Evolutionary conservation across 192 early-diverging fungal species (phyloP).

Genomic region (Linnemannia elongata): DNA sequence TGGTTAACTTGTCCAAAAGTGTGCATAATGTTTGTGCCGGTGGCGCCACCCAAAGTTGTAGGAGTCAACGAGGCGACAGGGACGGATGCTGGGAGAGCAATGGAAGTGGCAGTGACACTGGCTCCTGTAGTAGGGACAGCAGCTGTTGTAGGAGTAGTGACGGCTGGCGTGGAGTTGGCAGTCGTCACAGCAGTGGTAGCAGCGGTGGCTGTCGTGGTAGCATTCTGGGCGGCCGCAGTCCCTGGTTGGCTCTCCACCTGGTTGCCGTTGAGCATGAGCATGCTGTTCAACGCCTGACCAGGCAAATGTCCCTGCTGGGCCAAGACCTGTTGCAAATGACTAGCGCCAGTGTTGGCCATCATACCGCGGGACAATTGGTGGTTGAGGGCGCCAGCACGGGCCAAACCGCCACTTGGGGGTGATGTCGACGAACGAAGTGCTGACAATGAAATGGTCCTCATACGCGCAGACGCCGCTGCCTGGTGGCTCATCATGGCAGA

Average conservation of each 20-base stretch:
- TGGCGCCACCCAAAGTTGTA: slow-evolving; percentile 7
- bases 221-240: neutral
- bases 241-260: slow-evolving; percentile 33
- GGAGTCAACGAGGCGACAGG: slow-evolving; percentile 26
- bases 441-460: slow-evolving; percentile 45
- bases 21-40: slow-evolving; percentile 27
- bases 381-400: slow-evolving; percentile 29
- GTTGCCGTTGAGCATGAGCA: slow-evolving; percentile 53
- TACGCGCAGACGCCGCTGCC: slow-evolving; percentile 32
- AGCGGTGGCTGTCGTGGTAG: neutral
- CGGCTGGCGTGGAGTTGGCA: neutral
- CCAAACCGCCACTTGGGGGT: slow-evolving; percentile 34
- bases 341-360: slow-evolving; percentile 28
- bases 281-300: slow-evolving; percentile 30
- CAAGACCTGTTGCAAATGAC: slow-evolving; percentile 35
- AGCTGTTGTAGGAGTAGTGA: neutral
- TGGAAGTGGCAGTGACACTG: neutral
- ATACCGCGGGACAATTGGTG: slow-evolving; percentile 48
- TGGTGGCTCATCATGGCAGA: slow-evolving; percentile 51
- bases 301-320: slow-evolving; percentile 25
- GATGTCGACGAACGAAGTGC: slow-evolving; percentile 49
- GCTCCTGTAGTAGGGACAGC: neutral
- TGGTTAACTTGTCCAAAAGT: slow-evolving; percentile 42
- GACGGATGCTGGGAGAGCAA: slow-evolving; percentile 12
- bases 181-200: neutral